Base-by-base conservation (phyloP, 306 rosid genomes). In the Abrus precatorius region DNA sequence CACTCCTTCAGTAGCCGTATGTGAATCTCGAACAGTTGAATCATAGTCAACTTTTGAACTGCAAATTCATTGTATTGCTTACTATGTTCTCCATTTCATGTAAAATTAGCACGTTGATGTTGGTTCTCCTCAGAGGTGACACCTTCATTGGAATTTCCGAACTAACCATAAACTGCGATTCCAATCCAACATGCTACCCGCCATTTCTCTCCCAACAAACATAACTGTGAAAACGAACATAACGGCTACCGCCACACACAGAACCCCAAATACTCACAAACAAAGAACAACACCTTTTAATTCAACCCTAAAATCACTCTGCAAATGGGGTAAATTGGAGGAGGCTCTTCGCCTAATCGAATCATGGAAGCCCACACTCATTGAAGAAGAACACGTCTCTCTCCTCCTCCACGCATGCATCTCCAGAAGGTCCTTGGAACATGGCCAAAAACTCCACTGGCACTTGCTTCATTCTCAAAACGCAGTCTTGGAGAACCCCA, bases 331-430 rank as follows among this genome's bases (percentile, higher is more conserved):
- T 7, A 85, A 83, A 44, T 69, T 89, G 56, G 91, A 85, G 0
- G 89, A 87, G 6, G 95, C 93, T 11, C 85, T 87, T 80, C 72
- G 66, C 88, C 77, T 88, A 1, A 82, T 88, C 44, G 80, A 88
- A 82, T 83, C 91, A 56, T 71, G 79, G 44, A 82, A 76, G 6
- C 70, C 69, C 84, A 41, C 68, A 7, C 55, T 67, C 76, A 67
- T 74, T 64, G 76, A 77, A 28, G 65, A 64, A n/a, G 69, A 78
- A 29, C 81, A 80, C 32, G 34, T 65, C 20, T 78, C 88, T 40
- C 75, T 76, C 77, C 53, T 88, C 73, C 91, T 90, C 75, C 89
- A 88, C 52, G 69, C 87, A 11, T 88, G 94, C 62, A 90, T 90
- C 73, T 85, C 91, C 28, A 69, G 50, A 41, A 84, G 30, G 73